A percentile compares a stretch with the other conserved stretches of the same genome.
Conservation (phyloP, 2,329 filamentous ascomycete species). For the Talaromyces sp. region DNA sequence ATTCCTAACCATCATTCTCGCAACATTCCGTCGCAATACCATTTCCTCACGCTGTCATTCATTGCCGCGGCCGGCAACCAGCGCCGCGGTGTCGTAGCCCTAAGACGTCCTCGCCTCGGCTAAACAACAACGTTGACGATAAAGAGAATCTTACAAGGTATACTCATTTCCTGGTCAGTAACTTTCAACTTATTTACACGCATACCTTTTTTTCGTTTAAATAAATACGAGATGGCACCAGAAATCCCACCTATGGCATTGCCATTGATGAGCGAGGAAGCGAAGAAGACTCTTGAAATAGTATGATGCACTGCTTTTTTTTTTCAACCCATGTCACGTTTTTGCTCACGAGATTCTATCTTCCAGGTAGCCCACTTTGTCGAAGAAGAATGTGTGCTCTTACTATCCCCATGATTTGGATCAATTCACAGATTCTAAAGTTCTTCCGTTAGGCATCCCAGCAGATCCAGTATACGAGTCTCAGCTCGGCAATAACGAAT, state of each 20-base stretch:
- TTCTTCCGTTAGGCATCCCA: neutral
- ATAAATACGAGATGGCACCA: neutral
- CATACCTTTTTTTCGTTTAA: too few species aligned
- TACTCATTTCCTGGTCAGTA: neutral
- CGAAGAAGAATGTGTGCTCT: too few species aligned
- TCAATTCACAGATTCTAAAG: neutral
- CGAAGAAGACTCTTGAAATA: neutral
- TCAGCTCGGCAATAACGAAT: neutral
- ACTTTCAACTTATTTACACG: too few species aligned
- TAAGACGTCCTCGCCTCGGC: neutral
- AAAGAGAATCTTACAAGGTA: neutral
- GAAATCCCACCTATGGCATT: neutral
- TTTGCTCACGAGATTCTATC: neutral
- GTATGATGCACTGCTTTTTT: neutral
- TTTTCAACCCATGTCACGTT: neutral
- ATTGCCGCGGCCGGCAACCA: neutral
- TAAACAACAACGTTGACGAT: neutral
- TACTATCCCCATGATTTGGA: too few species aligned
- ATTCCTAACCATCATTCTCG: neutral
- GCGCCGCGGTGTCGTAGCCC: neutral
- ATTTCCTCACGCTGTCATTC: neutral
- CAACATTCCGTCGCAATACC: neutral
- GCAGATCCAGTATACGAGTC: neutral
- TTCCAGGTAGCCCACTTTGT: too few species aligned
- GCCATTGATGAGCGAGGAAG: neutral